These are phyloP conservation scores for Lactarius pseudohatsudake DNA, from an alignment of 768 basidiomycete species.

Conservation along the genomic window DNA sequence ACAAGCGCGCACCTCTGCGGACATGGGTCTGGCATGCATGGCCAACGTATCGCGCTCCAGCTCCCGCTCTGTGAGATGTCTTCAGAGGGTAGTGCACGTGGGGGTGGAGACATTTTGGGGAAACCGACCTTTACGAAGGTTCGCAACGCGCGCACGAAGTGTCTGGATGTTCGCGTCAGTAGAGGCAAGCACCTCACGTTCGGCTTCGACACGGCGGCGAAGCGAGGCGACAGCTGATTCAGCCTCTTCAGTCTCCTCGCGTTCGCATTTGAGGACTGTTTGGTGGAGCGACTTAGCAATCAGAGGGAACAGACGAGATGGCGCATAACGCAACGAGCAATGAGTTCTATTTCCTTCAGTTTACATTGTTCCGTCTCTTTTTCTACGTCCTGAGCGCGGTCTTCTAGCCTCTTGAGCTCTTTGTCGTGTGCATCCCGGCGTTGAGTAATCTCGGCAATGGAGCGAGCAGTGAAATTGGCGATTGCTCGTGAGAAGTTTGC, in stretches of 20 bases:
- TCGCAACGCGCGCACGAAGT: slow-evolving; percentile 58
- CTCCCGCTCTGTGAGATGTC: slow-evolving; percentile 53
- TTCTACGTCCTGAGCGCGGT: slow-evolving; percentile 49
- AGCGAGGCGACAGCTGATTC: slow-evolving; percentile 60
- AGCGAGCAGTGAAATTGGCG: neutral
- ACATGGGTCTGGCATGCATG: slow-evolving; percentile 49
- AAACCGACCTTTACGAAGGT: slow-evolving; percentile 61
- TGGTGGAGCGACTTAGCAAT: neutral
- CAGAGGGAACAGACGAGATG: neutral
- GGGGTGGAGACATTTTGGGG: neutral
- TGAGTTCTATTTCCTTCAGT: slow-evolving; percentile 64
- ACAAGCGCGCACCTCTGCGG: slow-evolving; percentile 55
- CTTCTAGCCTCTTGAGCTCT: neutral
- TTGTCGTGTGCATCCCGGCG: neutral
- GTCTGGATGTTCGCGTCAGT: slow-evolving; percentile 74
- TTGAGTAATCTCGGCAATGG: neutral
- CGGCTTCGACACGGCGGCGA: slow-evolving; percentile 63
- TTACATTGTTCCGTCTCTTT: slow-evolving; percentile 46
- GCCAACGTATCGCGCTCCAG: slow-evolving; percentile 60
- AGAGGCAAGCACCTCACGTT: slow-evolving; percentile 56
- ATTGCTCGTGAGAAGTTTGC: neutral
- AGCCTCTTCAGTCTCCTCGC: slow-evolving; percentile 60
- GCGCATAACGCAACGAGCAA: slow-evolving; percentile 52
- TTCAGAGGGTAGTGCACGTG: neutral
- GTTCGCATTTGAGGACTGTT: slow-evolving; percentile 53